Conservation (phyloP, 208 protist genomes). For the Crithidia thermophila region DNA sequence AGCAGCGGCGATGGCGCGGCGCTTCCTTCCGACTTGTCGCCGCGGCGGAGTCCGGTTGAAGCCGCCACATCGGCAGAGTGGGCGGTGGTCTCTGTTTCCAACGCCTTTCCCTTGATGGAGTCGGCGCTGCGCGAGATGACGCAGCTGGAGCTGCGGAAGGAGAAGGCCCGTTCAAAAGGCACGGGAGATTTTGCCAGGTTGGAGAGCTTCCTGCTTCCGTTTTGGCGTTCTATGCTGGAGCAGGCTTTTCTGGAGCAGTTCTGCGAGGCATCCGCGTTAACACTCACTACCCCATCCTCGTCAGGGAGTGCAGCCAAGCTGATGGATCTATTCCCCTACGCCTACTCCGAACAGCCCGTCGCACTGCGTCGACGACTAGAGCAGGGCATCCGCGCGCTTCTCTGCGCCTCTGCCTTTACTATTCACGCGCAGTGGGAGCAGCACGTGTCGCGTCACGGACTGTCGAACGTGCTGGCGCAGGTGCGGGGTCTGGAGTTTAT, state of each 20-base stretch:
- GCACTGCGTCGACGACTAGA: slow-evolving; percentile 34
- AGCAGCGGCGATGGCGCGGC: not conserved
- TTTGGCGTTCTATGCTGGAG: slow-evolving; percentile 38
- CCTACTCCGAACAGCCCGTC: slow-evolving; percentile 19
- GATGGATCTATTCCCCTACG: slow-evolving; percentile 16
- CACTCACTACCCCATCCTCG: not conserved
- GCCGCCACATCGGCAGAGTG: too few species aligned
- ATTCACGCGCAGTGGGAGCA: slow-evolving; percentile 66
- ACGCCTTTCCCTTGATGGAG: slow-evolving; percentile 1
- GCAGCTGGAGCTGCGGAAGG: not conserved
- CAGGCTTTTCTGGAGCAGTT: slow-evolving; percentile 38
- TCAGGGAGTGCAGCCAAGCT: not conserved
- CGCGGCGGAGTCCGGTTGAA: too few species aligned
- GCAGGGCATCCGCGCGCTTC: slow-evolving; percentile 20
- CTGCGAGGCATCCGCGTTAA: slow-evolving; percentile 4
- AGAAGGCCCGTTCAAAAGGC: not conserved
- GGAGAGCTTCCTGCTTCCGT: slow-evolving; percentile 1
- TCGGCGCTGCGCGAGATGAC: slow-evolving; percentile 14
- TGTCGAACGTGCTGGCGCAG: not conserved
- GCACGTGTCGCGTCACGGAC: slow-evolving; percentile 14
- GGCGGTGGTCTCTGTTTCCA: slow-evolving; percentile 8
- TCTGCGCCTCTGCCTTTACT: slow-evolving; percentile 49
- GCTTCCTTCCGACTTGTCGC: not conserved
- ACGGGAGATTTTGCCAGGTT: not conserved
- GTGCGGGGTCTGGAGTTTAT: slow-evolving; percentile 56